These are phyloP conservation scores for Backusella australiensis DNA, from an alignment of 192 early-diverging fungal genomes.

Conservation along the genomic window DNA sequence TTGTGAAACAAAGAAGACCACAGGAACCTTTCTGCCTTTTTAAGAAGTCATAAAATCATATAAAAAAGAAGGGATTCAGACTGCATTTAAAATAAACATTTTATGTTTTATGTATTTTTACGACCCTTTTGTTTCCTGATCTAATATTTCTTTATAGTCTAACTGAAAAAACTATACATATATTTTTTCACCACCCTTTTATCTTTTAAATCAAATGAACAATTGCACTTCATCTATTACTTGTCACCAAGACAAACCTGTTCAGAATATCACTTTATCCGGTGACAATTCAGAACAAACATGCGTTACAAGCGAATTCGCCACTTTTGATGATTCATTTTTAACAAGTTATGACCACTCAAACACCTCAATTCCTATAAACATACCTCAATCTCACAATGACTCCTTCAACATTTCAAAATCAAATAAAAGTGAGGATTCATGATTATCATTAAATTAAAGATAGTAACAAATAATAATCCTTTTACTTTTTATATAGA, in stretches of 20 bases:
- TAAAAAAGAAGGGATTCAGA: conserved; percentile 6
- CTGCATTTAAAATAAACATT: background rate
- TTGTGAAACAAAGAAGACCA: background rate
- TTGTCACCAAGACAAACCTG: background rate
- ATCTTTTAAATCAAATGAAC: background rate
- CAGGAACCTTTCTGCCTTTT: background rate
- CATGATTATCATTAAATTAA: background rate
- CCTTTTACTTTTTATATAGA: background rate
- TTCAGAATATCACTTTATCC: background rate
- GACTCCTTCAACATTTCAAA: background rate
- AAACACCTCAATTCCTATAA: background rate
- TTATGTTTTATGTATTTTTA: conserved; percentile 5
- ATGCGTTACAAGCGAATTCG: background rate
- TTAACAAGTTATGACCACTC: background rate
- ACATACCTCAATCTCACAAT: background rate
- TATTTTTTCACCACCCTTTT: background rate
- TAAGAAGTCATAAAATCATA: conserved; percentile 4
- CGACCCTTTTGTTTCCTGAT: background rate
- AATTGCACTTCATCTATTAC: background rate
- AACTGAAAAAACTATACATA: background rate
- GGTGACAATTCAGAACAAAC: background rate
- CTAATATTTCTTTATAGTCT: background rate
- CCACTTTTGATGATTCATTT: background rate
- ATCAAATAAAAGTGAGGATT: background rate
- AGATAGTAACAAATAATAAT: background rate